Evolutionary conservation across 2,329 filamentous ascomycete species (phyloP), one percentile per base, ranked within the genome.

Genomic region (Annulohypoxylon truncatum): DNA sequence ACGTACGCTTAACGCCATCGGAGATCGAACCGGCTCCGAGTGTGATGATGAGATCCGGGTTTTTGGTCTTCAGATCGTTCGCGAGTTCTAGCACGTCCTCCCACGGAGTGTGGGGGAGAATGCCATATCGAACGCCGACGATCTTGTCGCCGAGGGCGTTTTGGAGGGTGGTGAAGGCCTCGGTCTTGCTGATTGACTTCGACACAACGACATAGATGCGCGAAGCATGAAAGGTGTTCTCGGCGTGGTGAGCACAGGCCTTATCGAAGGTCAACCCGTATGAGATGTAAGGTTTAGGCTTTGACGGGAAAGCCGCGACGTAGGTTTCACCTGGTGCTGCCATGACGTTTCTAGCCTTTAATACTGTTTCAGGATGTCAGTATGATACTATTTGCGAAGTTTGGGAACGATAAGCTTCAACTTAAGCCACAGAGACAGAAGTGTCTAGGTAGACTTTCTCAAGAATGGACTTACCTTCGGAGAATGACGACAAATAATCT

Each of bases 151-250:
- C 73, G 4, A 77, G 66, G 5, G 70, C 68, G 10, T 64, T 54
- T 57, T 73, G 52, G 12, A 77, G 65, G 18, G 61, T 35, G 3
- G 67, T 65, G 10, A 77, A 75, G 20, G 72, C 71, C 2, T 65
- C 63, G 0, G 76, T 78, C 58, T 75, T 75, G 46, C 71, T 73
- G 33, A 78, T 76, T 4, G 74, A 76, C 42, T 55, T 70, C 4
- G 75, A 77, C n/a, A 76, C 74, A 18, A 78, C 74, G 18, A 78
- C 57, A 20, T 76, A 77, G 29, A 75, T 64, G 56, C 67, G 74
- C 13, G 64, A 72, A 10, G 71, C 69, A 20, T 72, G 61, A 26
- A 74, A 75, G 8, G 71, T 75, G 20, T 72, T 69, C 26, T 67
- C 67, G 31, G 73, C 68, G 40, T 77, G 74, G 26, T 77, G 71